A percentile compares a stretch with the other conserved stretches of the same genome.
phyloP scores from a whole-genome alignment of 2,329 filamentous ascomycete species.

The Colletotrichum aenigma region DNA sequence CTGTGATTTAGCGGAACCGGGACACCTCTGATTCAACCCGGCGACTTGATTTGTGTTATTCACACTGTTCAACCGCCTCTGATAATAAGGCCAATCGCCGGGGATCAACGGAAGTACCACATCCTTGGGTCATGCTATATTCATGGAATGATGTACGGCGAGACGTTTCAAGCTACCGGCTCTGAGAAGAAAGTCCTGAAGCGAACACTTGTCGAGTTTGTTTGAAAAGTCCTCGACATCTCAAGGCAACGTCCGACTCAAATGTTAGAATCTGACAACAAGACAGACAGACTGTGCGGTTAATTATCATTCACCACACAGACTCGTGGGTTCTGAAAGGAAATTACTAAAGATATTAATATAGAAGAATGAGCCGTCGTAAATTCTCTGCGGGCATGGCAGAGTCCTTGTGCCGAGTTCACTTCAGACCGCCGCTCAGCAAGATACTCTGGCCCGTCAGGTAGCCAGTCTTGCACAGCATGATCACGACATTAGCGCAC shows the following conservation, averaged over 20 bases:
- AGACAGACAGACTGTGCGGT: background rate
- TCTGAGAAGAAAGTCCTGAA: background rate
- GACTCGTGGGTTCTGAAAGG: background rate
- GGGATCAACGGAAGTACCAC: background rate
- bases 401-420: background rate
- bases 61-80: background rate
- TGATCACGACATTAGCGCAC: conserved; percentile 64
- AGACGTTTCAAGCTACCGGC: background rate
- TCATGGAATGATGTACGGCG: background rate
- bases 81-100: background rate
- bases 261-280: background rate
- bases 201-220: background rate
- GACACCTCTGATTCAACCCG: background rate
- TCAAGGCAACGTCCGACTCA: background rate
- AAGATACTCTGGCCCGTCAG: conserved; percentile 61
- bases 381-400: background rate
- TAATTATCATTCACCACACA: background rate
- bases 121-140: background rate
- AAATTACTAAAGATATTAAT: background rate
- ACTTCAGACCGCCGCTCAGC: conserved; percentile 57
- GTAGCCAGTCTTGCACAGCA: conserved; percentile 66
- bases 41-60: background rate
- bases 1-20: background rate
- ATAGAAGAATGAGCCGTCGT: background rate
- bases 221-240: background rate